phyloP scores from a whole-genome alignment of 169 alveolate genomes.

The Plasmodium berghei region DNA sequence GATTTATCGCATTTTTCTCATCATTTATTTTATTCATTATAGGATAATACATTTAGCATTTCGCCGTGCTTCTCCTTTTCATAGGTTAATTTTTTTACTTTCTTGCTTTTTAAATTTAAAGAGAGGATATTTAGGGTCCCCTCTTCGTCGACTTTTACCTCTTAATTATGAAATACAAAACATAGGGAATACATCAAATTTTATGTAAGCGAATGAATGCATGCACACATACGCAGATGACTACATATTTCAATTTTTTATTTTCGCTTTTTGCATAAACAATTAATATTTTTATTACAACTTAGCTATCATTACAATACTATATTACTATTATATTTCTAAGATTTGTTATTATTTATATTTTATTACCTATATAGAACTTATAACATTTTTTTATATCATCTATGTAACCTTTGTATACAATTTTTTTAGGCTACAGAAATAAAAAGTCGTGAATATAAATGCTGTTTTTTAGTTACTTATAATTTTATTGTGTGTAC shows the following conservation, averaged over 20 bases:
- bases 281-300: too few species aligned
- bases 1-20: too few species aligned
- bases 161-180: conserved; percentile 6
- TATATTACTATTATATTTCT: too few species aligned
- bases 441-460: background rate
- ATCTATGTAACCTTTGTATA: conserved; percentile 60
- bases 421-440: conserved; percentile 13
- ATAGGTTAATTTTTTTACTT: conserved; percentile 28
- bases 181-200: background rate
- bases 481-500: too few species aligned
- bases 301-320: too few species aligned
- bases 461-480: too few species aligned
- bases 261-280: too few species aligned
- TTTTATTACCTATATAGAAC: conserved; percentile 46
- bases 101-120: conserved; percentile 37
- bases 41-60: conserved; percentile 15
- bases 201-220: background rate
- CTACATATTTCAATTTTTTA: background rate
- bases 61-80: conserved; percentile 50
- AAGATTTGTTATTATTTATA: too few species aligned
- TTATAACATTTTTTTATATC: conserved; percentile 42
- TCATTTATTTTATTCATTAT: too few species aligned
- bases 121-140: conserved; percentile 27
- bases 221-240: background rate
- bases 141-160: conserved; percentile 53